Conservation (phyloP, 306 rosid species). For the Begonia fuchsioides region DNA sequence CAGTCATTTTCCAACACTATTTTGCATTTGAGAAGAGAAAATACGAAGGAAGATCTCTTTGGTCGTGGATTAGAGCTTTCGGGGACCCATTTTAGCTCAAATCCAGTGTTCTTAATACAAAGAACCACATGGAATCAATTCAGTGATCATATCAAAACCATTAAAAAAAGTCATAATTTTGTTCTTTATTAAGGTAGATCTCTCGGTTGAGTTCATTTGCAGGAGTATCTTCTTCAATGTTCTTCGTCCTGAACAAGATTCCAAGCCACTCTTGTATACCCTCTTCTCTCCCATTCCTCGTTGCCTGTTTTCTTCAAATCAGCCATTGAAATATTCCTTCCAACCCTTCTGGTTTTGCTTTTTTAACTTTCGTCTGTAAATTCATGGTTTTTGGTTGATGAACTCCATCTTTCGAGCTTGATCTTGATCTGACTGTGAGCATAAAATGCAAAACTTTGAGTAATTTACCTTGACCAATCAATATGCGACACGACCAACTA, state of each 20-base stretch:
- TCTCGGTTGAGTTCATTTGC: not conserved
- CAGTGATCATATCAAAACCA: too few species aligned
- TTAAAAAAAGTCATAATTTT: not conserved
- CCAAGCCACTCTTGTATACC: not conserved
- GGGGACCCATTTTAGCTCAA: not conserved
- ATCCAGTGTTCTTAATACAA: too few species aligned
- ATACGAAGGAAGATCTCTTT: not conserved
- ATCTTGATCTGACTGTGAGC: too few species aligned
- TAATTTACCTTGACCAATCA: not conserved
- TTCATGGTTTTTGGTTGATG: too few species aligned
- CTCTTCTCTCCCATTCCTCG: too few species aligned
- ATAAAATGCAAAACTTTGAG: too few species aligned
- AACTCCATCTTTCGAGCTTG: too few species aligned
- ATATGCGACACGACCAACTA: not conserved
- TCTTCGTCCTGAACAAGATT: not conserved
- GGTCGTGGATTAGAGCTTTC: not conserved
- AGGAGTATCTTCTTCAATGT: not conserved
- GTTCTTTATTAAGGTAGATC: not conserved
- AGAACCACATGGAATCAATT: too few species aligned
- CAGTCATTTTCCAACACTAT: conserved; percentile 1
- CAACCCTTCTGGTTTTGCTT: too few species aligned
- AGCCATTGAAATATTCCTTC: too few species aligned
- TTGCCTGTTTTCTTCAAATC: too few species aligned
- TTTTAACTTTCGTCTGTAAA: too few species aligned
- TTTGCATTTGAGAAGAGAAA: not conserved